Base-by-base conservation (phyloP, 1,139 yeast species). In the Nakaseomyces delphensis region DNA sequence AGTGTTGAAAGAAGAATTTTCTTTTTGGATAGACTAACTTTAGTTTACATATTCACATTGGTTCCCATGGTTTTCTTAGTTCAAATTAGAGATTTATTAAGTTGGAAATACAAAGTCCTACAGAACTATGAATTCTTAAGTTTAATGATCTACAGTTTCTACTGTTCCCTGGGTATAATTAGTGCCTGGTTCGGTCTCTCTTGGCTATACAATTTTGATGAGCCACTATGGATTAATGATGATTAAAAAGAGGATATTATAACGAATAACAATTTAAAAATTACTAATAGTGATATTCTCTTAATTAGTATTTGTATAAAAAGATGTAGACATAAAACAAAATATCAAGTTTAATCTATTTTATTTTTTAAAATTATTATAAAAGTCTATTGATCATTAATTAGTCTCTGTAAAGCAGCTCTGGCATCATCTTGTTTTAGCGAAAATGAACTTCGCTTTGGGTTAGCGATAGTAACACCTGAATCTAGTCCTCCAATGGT, bases 171-270 rank as follows among this genome's bases (percentile, higher is more conserved):
- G 25, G 99, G 98, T 5, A 77, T 91, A 2, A 70, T 89, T 4
- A 74, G 87, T 39, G 79, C 95, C 43, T 93, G 96, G 95, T 76
- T 83, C 48, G 93, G 94, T 1, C 76, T 91, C 51, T 77, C 83
- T 45, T 86, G 95, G 95, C 66, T 84, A 40, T 89, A 85, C 59
- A 83, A 87, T 60, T 78, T 85, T 43, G 84, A 81, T 53, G 91
- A 82, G 51, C 67, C 73, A 4, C 65, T 80, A 4, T 79, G 86
- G 86, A 43, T 48, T 39, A 39, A 43, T 48, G 45, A 41, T 41
- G 43, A 42, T 10, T 39, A 31, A 33, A 18, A 18, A 7, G 29
- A 9, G n/a, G n/a, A n/a, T n/a, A n/a, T n/a, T n/a, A n/a, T n/a
- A n/a, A n/a, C n/a, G n/a, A n/a, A n/a, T n/a, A n/a, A n/a, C n/a